Conservation (phyloP, 306 rosid species). For the Cicer pinnatifidum region DNA sequence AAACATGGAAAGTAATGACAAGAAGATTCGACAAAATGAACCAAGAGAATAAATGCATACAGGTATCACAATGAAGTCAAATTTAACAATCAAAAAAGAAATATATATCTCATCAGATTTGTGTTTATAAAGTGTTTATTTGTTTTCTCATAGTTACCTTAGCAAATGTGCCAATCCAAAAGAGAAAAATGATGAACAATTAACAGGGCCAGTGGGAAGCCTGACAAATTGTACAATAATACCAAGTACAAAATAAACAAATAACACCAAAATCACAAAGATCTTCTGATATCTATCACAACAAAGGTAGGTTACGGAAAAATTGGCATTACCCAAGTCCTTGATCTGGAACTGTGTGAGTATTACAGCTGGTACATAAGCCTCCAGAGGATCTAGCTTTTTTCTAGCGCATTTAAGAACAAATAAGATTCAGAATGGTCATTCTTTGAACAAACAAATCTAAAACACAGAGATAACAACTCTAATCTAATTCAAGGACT, state of each 20-base stretch:
- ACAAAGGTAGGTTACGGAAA: not conserved
- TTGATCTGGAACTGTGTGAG: constrained; percentile 79
- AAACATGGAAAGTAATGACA: constrained; percentile 29
- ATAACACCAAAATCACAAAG: constrained; percentile 2
- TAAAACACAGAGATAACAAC: not conserved
- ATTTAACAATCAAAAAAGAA: not conserved
- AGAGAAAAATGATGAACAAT: constrained; percentile 13
- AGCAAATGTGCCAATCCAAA: constrained; percentile 22
- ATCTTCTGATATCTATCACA: constrained; percentile 19
- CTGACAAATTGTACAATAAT: not conserved
- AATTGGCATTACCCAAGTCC: constrained; percentile 72
- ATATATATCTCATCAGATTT: not conserved
- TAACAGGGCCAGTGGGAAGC: constrained; percentile 13
- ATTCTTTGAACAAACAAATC: constrained; percentile 6
- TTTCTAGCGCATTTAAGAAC: constrained; percentile 53
- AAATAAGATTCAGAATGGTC: constrained; percentile 30
- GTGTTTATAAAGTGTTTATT: not conserved
- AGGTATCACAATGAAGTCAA: not conserved
- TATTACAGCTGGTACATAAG: constrained; percentile 81
- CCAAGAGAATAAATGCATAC: not conserved
- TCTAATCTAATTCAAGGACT: constrained; percentile 1
- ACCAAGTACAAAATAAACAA: not conserved
- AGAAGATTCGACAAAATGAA: constrained; percentile 1
- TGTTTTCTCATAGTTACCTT: constrained; percentile 18
- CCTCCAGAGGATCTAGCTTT: constrained; percentile 88